phyloP scores from a whole-genome alignment of 176 grass and related monocot genomes.

The Eragrostis curvula region DNA sequence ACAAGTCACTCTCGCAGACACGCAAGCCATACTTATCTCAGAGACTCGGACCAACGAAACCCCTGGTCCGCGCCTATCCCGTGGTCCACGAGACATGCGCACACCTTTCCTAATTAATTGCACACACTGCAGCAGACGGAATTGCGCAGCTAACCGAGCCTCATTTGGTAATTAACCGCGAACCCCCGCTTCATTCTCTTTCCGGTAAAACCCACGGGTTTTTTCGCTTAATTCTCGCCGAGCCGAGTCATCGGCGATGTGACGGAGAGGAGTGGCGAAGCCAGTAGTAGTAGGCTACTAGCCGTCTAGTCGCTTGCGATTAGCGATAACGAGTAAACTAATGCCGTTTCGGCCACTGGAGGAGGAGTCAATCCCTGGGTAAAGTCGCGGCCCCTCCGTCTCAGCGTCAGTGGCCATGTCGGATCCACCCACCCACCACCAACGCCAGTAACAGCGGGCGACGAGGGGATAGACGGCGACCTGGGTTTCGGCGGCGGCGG shows the following conservation, averaged over 20 bases:
- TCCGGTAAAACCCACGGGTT: not conserved
- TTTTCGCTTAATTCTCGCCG: not conserved
- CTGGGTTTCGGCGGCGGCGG: constrained; percentile 19
- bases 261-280: constrained; percentile 20
- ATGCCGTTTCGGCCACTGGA: constrained; percentile 26
- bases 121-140: constrained; percentile 10
- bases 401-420: constrained; percentile 68
- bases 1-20: not conserved
- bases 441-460: constrained; percentile 34
- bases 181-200: constrained; percentile 2
- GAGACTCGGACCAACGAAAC: not conserved
- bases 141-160: not conserved
- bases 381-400: constrained; percentile 31
- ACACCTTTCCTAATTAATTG: constrained; percentile 41
- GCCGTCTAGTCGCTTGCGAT: constrained; percentile 25
- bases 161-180: constrained; percentile 25
- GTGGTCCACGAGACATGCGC: constrained; percentile 21
- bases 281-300: constrained; percentile 14
- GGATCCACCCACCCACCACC: constrained; percentile 69
- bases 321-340: constrained; percentile 44
- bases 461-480: constrained; percentile 43
- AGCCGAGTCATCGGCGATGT: constrained; percentile 1
- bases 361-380: constrained; percentile 55
- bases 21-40: not conserved
- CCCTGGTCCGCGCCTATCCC: constrained; percentile 6